Base-by-base conservation (phyloP, 352 stramenopile genomes). In the Phytophthora kernoviae region DNA sequence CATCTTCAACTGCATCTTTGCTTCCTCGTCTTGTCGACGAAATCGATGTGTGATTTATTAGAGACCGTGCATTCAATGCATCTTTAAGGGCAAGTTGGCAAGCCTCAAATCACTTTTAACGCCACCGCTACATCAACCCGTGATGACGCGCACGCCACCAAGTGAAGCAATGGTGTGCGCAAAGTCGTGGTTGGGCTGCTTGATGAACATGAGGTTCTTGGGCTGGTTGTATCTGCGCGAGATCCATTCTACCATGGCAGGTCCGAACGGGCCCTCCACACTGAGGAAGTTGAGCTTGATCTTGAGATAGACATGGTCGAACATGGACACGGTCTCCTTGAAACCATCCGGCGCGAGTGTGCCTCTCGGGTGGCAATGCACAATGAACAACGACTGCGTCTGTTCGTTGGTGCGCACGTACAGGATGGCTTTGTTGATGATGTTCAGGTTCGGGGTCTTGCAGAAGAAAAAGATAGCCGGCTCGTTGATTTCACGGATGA, bases 161-260 rank as follows among this genome's bases (percentile, higher is more conserved):
- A 98, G 88, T 51, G 91, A 88, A 15, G 88, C 89, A 42, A 98
- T 85, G 50, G 94, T 98, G 77, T 98, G 91, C 18, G 78, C 79
- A 65, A 98, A 98, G 63, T 97, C 85, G 73, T 96, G 71, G 77
- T 96, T 96, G n/a, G 93, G 92, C 74, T 97, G 94, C 70, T 96
- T 97, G 77, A 98, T 98, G 71, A 98, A 98, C 88, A 98, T 98
- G 71, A 96, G 91, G 75, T 98, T 98, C 76, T 96, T 96, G 32
- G 87, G 86, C 66, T 98, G 89, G 45, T 76, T 73, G 62, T 98
- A 93, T 67, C 94, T 87, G 68, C 79, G 75, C 36, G 82, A 85
- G 57, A 98, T 59, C 88, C 91, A 98, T 77, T 98, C 93, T 46
- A 98, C 91, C 68, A 96, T 86, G 17, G 87, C 86, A 1, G 93